Evolutionary conservation across 2,329 filamentous ascomycete species (phyloP), one percentile per base, ranked within the genome.

Genomic region (Calonectria honghensis): DNA sequence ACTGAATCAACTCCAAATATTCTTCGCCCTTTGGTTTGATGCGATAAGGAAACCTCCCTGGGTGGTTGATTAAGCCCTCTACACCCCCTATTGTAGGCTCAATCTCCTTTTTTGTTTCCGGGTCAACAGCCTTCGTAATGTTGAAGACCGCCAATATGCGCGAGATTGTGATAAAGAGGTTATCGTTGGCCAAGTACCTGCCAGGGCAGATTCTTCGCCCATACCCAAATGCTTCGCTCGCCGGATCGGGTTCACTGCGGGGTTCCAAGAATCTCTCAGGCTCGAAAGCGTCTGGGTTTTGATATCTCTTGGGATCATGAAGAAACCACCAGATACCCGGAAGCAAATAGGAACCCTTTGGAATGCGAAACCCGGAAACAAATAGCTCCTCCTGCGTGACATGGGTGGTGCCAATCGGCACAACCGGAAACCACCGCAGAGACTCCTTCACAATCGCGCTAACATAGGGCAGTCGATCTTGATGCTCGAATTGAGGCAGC

Each of bases 401-500:
- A 37, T 75, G 75, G 1, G 27, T 29, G 7, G 29, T 20, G 16
- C 29, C 51, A 20, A 54, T 65, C 57, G 9, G 64, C 57, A 31
- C 68, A 70, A 18, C 63, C 41, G 7, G 31, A 68, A 0, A 90
- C 87, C 0, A 90, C 89, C 6, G 90, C 85, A 89, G 90, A 91
- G 3, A 91, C 75, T 93, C 91, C 74, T 91, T 91, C 27, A 91
- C 86, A 16, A 90, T 84, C 1, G 88, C 88, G 27, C 86, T 85
- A 45, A 91, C 80, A 77, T 92, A 92, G 0, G 90, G 90, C 11
- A 92, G 79, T 4, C 83, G 81, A 0, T 84, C 81, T 31, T 85
- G 84, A 77, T 92, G 90, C 41, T 87, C 85, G 80, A 87, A 88
- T 27, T 79, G 81, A 0, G 90, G 90, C 9, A 87, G 84, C 2